Base-by-base conservation (phyloP, 345 rosid genomes). In the Eucalyptus pauciflora region DNA sequence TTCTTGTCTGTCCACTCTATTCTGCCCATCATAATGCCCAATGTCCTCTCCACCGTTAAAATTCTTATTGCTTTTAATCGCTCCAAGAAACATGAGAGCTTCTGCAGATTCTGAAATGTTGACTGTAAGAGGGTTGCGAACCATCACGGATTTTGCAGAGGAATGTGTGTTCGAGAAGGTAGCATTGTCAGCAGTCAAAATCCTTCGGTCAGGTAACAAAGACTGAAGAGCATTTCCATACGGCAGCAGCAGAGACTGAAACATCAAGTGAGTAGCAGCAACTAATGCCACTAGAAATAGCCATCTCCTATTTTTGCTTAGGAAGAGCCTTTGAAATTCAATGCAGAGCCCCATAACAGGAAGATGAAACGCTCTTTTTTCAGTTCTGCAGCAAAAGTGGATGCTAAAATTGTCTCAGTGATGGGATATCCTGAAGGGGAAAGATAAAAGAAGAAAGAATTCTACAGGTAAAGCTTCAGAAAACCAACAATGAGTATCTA, bases 211-310 rank as follows among this genome's bases (percentile, higher is more conserved):
- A 6, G 96, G 96, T 17, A 95, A 89, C 83, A 94, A 90, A 87
- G 96, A 96, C 79, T 90, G 92, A 87, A 95, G 93, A 91, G 96
- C 95, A 90, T 90, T 93, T 67, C 95, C 95, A 76, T 94, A 95
- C 3, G 98, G 97, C 90, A 95, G 95, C 91, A 95, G 91, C 27
- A 94, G 89, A 88, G 93, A 94, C 90, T 95, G 98, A 88, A 97
- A 91, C 87, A 94, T 83, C 79, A 95, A 51, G 90, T 97, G 95
- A 89, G 96, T 93, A 50, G 94, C 50, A 88, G 95, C 94, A 89
- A 96, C 90, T 29, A 89, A 52, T 71, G 60, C 94, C 76, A 96
- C 93, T 54, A 96, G 76, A 54, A 94, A 86, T 88, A 91, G 91
- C 97, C 97, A 95, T 93, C 94, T 96, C 87, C 64, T 88, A 62